Percentiles rank a stretch among this genome's conserved stretches.
Evolutionary conservation across 1,139 yeast species (phyloP).

Genomic region (Protomyces arabidopsidicola): DNA sequence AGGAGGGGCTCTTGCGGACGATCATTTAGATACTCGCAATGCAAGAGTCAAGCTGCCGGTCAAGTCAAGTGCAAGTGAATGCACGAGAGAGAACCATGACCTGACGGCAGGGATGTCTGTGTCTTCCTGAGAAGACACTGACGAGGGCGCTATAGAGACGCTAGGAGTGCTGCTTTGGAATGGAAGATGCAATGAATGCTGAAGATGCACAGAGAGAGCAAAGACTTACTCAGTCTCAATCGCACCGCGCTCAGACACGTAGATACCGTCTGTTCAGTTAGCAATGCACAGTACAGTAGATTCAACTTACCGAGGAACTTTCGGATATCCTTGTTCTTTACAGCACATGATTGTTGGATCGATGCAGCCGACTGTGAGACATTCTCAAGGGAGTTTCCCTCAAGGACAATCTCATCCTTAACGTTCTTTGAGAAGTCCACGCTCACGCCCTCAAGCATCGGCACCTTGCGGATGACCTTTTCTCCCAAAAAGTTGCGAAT

Average conservation of each 20-base stretch:
- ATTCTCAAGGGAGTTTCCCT: slow-evolving; percentile 96
- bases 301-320: slow-evolving; percentile 62
- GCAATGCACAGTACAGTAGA: background rate
- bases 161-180: background rate
- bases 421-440: slow-evolving; percentile 74
- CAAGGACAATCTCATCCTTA: slow-evolving; percentile 89
- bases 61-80: background rate
- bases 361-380: slow-evolving; percentile 99
- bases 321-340: slow-evolving; percentile 99
- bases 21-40: slow-evolving; percentile 1
- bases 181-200: no score
- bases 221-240: slow-evolving; percentile 53
- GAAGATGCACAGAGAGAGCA: background rate
- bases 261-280: slow-evolving; percentile 43
- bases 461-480: slow-evolving; percentile 86
- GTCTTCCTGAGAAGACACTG: background rate
- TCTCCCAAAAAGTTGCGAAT: slow-evolving; percentile 99
- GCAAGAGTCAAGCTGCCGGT: background rate
- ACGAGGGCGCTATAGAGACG: background rate
- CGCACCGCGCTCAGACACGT: slow-evolving; percentile 94
- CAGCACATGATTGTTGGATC: slow-evolving; percentile 96
- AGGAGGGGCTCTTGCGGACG: background rate
- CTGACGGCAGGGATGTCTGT: background rate
- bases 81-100: background rate
- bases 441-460: slow-evolving; percentile 84